Evolutionary conservation across 352 stramenopile species (phyloP).

Genomic region (Thraustochytrium sp.): DNA sequence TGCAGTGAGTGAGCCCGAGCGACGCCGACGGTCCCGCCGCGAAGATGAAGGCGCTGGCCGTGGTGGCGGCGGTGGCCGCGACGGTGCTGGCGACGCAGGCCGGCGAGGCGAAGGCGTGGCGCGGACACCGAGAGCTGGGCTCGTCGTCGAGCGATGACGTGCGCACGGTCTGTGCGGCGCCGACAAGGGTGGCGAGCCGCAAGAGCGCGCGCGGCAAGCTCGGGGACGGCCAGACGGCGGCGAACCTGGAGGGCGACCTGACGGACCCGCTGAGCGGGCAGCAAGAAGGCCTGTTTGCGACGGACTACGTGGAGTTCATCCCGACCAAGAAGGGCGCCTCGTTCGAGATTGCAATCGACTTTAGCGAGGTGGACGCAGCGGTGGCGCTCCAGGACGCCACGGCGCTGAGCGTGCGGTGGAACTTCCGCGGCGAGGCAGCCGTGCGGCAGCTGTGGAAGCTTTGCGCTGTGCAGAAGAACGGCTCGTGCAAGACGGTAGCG

Average conservation of each 20-base stretch:
- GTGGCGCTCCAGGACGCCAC: background rate
- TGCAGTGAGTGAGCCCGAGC: no score
- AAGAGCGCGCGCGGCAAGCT: background rate
- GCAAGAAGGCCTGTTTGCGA: background rate
- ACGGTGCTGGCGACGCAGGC: no score
- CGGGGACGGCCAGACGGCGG: background rate
- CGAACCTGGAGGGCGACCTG: background rate
- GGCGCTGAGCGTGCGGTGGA: background rate
- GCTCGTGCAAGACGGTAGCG: background rate
- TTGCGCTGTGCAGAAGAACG: background rate
- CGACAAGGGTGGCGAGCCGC: background rate
- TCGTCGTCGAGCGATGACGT: no score
- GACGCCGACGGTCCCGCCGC: no score
- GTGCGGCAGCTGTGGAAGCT: background rate
- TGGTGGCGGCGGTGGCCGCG: no score
- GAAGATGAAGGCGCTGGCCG: no score
- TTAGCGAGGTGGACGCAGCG: background rate
- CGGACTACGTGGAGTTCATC: slow-evolving; percentile 15
- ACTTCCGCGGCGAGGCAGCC: background rate
- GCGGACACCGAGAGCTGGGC: no score
- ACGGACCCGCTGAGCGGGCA: background rate
- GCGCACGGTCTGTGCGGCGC: background rate
- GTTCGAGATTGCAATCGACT: background rate
- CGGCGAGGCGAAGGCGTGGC: no score
- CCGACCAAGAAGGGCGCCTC: background rate